phyloP scores from a whole-genome alignment of 352 stramenopile genomes.

The Phytophthora fragariae region DNA sequence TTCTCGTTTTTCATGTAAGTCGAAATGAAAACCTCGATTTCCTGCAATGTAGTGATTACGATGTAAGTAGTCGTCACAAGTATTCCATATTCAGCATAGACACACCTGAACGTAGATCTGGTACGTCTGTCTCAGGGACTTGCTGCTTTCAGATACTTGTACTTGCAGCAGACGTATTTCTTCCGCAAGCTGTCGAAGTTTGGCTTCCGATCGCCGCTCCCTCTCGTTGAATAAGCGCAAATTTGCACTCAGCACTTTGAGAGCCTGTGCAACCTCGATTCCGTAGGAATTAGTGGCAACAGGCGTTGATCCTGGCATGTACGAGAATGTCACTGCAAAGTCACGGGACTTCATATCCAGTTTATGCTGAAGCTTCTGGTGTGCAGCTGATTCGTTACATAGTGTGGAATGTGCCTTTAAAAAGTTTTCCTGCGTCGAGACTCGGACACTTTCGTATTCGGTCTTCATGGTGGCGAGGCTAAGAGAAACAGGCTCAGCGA shows the following conservation, averaged over 20 bases:
- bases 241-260: constrained; percentile 39
- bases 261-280: constrained; percentile 42
- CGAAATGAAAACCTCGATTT: constrained; percentile 80
- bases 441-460: constrained; percentile 73
- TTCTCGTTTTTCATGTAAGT: constrained; percentile 90
- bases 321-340: constrained; percentile 40
- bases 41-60: constrained; percentile 36
- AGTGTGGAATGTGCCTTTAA: constrained; percentile 55
- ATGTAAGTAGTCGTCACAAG: background rate
- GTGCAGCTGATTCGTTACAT: constrained; percentile 49
- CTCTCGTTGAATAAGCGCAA: constrained; percentile 41
- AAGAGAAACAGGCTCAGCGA: constrained; percentile 74
- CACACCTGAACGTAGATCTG: constrained; percentile 70
- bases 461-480: constrained; percentile 82
- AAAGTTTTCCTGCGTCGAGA: constrained; percentile 73
- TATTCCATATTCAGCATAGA: background rate
- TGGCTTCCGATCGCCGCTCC: constrained; percentile 50
- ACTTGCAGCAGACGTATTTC: constrained; percentile 53
- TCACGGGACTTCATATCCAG: constrained; percentile 61
- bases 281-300: constrained; percentile 28
- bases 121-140: constrained; percentile 51
- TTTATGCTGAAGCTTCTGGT: constrained; percentile 71
- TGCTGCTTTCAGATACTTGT: constrained; percentile 45
- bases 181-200: constrained; percentile 55
- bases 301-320: constrained; percentile 35